These are phyloP conservation scores for Dacryopinax primogenitus DNA, from an alignment of 768 basidiomycete species.

Conservation along the genomic window DNA sequence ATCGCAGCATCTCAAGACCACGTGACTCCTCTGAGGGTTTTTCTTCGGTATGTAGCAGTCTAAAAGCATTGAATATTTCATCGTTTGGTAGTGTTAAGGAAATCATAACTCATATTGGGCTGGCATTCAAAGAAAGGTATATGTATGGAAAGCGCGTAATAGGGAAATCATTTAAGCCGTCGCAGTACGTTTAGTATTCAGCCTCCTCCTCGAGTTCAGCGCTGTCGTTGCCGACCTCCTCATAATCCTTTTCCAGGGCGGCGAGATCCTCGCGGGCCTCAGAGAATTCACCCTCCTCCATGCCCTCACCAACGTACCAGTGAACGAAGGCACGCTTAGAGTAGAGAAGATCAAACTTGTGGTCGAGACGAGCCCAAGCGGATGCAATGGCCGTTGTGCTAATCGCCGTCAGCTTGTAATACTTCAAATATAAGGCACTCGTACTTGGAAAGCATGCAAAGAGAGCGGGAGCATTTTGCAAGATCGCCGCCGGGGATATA, in stretches of 20 bases:
- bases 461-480: slow-evolving; percentile 81
- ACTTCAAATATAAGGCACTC: slow-evolving; percentile 17
- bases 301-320: slow-evolving; percentile 98
- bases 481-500: slow-evolving; percentile 88
- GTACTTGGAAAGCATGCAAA: slow-evolving; percentile 93
- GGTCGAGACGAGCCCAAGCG: slow-evolving; percentile 89
- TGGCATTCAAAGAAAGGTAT: not conserved
- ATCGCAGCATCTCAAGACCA: no score
- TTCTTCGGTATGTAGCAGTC: no score
- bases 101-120: no score
- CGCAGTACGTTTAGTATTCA: slow-evolving; percentile 17
- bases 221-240: slow-evolving; percentile 51
- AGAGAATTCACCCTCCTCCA: slow-evolving; percentile 99
- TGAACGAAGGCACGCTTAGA: slow-evolving; percentile 87
- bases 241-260: slow-evolving; percentile 90
- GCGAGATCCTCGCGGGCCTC: slow-evolving; percentile 97
- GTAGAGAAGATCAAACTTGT: slow-evolving; percentile 98
- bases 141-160: not conserved
- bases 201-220: slow-evolving; percentile 18
- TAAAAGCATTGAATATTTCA: no score
- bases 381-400: slow-evolving; percentile 87
- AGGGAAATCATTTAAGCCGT: not conserved
- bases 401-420: not conserved
- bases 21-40: no score
- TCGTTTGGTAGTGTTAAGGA: no score